phyloP scores from a whole-genome alignment of 768 basidiomycete species.

The Macrolepiota albuminosa region DNA sequence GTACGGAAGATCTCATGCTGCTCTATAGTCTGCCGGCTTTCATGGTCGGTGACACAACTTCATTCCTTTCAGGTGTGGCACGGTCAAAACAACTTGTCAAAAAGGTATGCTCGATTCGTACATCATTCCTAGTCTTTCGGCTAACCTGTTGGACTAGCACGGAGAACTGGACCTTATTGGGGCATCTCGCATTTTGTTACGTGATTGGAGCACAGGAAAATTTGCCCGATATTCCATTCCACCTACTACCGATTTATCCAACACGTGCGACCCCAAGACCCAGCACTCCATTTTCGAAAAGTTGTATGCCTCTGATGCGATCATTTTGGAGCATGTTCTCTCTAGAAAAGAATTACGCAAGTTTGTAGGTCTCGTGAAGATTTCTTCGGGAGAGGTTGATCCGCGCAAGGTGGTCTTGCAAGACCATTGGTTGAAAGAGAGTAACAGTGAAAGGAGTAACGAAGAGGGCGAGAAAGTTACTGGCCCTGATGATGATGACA shows the following conservation, averaged over 20 bases:
- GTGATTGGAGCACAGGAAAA: constrained; percentile 79
- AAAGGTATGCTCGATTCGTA: constrained; percentile 45
- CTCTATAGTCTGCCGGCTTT: constrained; percentile 83
- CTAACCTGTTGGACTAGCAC: constrained; percentile 38
- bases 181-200: constrained; percentile 74
- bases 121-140: constrained; percentile 1
- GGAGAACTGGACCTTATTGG: constrained; percentile 68
- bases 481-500: constrained; percentile 31
- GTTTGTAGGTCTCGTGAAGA: constrained; percentile 53
- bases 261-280: constrained; percentile 5
- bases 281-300: constrained; percentile 17
- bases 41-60: constrained; percentile 54
- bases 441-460: constrained; percentile 1
- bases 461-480: constrained; percentile 29
- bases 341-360: constrained; percentile 69
- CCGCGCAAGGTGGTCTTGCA: constrained; percentile 33
- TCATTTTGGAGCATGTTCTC: constrained; percentile 40
- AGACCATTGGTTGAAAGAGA: constrained; percentile 32
- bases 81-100: constrained; percentile 71
- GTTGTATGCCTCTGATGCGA: constrained; percentile 43
- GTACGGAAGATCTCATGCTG: constrained; percentile 84
- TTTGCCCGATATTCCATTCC: constrained; percentile 71
- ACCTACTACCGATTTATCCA: constrained; percentile 22
- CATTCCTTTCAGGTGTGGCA: constrained; percentile 76
- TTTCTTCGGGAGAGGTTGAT: constrained; percentile 31